phyloP scores from a whole-genome alignment of 2,329 filamentous ascomycete species.

The Aureobasidium melanogenum region DNA sequence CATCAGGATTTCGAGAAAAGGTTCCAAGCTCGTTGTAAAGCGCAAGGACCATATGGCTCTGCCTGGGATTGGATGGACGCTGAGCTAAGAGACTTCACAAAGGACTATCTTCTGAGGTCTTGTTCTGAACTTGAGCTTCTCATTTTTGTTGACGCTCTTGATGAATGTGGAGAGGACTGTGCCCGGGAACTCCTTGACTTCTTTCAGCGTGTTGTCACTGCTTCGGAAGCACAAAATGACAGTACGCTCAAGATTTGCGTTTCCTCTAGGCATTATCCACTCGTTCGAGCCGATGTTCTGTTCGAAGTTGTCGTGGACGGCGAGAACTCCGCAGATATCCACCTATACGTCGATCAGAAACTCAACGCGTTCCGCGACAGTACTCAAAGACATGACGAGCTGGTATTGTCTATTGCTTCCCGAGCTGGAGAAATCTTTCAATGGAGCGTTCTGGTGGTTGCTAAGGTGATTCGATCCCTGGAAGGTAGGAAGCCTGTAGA shows the following conservation, averaged over 20 bases:
- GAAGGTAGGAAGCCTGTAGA: not conserved
- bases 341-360: not conserved
- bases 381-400: not conserved
- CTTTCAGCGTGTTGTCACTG: not conserved
- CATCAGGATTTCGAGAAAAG: not conserved
- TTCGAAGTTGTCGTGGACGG: not conserved
- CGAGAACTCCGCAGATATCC: not conserved
- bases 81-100: not conserved
- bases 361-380: not conserved
- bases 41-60: not conserved
- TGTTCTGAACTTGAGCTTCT: not conserved
- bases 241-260: not conserved
- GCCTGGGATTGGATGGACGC: not conserved
- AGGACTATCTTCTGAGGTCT: not conserved
- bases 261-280: not conserved
- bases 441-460: not conserved
- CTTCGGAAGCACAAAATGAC: not conserved
- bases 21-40: not conserved
- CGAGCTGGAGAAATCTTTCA: not conserved
- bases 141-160: not conserved
- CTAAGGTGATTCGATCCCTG: not conserved
- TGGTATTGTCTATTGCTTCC: not conserved
- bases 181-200: not conserved
- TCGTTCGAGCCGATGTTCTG: not conserved
- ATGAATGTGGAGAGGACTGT: not conserved